A percentile compares a stretch with the other conserved stretches of the same genome.
These are phyloP conservation scores for Lenwebbia sp. DNA, from an alignment of 345 rosid genomes.

Conservation along the genomic window DNA sequence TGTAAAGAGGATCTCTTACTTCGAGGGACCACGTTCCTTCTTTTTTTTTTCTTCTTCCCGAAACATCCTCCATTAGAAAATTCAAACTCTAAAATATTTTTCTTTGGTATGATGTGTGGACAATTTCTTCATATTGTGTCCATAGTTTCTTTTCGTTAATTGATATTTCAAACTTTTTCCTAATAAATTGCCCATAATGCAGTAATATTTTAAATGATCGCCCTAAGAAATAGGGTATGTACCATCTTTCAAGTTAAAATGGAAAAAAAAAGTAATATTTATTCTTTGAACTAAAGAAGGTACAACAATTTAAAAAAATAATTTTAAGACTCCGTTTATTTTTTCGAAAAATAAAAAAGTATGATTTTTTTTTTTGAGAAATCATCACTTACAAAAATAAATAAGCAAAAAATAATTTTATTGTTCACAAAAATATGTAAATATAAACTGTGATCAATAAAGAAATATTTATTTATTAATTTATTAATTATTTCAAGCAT, in stretches of 20 bases:
- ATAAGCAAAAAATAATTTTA: no score
- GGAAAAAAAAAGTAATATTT: neutral
- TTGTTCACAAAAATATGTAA: no score
- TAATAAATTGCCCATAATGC: no score
- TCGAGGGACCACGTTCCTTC: neutral
- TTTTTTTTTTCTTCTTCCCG: neutral
- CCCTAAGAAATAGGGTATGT: neutral
- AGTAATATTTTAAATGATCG: no score
- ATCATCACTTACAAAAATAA: no score
- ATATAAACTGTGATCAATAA: no score
- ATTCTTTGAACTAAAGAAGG: fast-evolving
- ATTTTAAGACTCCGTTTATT: neutral
- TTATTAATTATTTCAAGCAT: no score
- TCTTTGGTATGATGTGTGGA: neutral
- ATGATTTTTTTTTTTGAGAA: no score
- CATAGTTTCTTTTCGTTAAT: fast-evolving
- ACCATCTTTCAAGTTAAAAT: neutral
- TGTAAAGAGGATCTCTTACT: neutral
- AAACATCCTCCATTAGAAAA: neutral
- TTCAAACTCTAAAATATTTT: neutral
- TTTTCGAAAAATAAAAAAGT: no score
- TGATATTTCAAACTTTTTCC: neutral
- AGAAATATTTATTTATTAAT: no score
- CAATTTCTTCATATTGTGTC: neutral
- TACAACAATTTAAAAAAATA: neutral